Evolutionary conservation across 139 green algal genomes (phyloP).

Genomic region (Chlorella sorokiniana): DNA sequence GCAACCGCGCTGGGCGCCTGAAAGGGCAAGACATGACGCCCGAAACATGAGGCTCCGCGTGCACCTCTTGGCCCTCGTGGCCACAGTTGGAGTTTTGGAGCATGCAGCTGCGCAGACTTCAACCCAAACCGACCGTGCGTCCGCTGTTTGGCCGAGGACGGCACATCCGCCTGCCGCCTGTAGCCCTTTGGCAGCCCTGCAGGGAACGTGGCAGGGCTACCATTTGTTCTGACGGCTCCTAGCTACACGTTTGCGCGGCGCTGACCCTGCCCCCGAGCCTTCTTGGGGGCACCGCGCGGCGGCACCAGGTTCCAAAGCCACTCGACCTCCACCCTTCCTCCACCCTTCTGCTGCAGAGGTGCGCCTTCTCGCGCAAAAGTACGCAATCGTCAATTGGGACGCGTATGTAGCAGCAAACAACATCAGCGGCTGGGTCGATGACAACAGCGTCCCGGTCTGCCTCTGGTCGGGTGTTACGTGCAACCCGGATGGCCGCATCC

Average conservation of each 20-base stretch:
- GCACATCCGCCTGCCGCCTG: too few species aligned
- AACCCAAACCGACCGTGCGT: slow-evolving; percentile 1
- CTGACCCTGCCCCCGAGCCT: too few species aligned
- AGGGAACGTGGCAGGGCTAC: neutral
- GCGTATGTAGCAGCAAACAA: neutral
- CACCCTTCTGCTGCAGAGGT: slow-evolving; percentile 1
- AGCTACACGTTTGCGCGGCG: too few species aligned
- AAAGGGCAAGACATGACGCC: neutral
- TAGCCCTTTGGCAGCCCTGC: too few species aligned
- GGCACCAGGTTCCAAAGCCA: too few species aligned
- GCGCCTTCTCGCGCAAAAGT: slow-evolving; percentile 2
- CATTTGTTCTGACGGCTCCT: too few species aligned
- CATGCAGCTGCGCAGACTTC: neutral
- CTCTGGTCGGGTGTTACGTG: slow-evolving; percentile 14
- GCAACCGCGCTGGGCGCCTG: too few species aligned
- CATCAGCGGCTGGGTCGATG: slow-evolving; percentile 5
- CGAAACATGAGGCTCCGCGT: neutral
- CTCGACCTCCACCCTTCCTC: neutral
- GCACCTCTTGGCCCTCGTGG: neutral
- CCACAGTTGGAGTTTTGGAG: neutral
- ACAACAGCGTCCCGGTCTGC: slow-evolving; percentile 24
- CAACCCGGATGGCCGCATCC: neutral
- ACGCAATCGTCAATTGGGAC: slow-evolving; percentile 19
- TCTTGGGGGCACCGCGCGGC: too few species aligned
- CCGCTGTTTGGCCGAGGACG: too few species aligned